Percentiles rank a stretch among this genome's conserved stretches.
Conservation (phyloP, 805 yeast species). For the Sugiyamaella marilandica region DNA sequence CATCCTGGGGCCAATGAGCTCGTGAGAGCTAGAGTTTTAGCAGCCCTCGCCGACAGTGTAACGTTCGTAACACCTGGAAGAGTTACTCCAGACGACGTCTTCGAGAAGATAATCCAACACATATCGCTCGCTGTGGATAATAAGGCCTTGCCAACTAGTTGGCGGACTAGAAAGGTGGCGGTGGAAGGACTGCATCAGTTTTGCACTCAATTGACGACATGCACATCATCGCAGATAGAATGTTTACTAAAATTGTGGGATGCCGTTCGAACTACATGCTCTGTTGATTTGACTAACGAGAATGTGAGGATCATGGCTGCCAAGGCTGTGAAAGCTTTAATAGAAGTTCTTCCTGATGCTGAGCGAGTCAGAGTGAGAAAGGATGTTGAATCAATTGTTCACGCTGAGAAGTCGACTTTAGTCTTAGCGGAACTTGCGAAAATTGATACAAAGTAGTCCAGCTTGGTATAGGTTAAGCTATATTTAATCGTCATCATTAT, state of each 20-base stretch:
- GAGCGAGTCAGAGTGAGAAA: slow-evolving; percentile 5
- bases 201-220: slow-evolving; percentile 29
- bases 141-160: slow-evolving; percentile 39
- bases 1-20: slow-evolving; percentile 18
- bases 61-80: slow-evolving; percentile 17
- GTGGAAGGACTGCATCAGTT: slow-evolving; percentile 33
- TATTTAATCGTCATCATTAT: not conserved
- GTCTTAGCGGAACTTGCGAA: slow-evolving; percentile 30
- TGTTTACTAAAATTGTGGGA: slow-evolving; percentile 14
- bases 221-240: not conserved
- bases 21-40: slow-evolving; percentile 1
- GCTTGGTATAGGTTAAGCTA: not conserved
- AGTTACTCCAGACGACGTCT: slow-evolving; percentile 13
- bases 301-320: slow-evolving; percentile 52
- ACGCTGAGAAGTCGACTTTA: slow-evolving; percentile 45
- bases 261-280: slow-evolving; percentile 4
- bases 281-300: slow-evolving; percentile 35
- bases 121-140: slow-evolving; percentile 30
- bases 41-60: slow-evolving; percentile 1
- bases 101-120: slow-evolving; percentile 32
- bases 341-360: slow-evolving; percentile 11
- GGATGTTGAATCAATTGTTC: slow-evolving; percentile 24
- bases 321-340: slow-evolving; percentile 33
- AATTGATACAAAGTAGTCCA: not conserved
- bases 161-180: slow-evolving; percentile 54